Evolutionary conservation across 2,329 filamentous ascomycete species (phyloP).

Genomic region (Hypoxylon sp.): DNA sequence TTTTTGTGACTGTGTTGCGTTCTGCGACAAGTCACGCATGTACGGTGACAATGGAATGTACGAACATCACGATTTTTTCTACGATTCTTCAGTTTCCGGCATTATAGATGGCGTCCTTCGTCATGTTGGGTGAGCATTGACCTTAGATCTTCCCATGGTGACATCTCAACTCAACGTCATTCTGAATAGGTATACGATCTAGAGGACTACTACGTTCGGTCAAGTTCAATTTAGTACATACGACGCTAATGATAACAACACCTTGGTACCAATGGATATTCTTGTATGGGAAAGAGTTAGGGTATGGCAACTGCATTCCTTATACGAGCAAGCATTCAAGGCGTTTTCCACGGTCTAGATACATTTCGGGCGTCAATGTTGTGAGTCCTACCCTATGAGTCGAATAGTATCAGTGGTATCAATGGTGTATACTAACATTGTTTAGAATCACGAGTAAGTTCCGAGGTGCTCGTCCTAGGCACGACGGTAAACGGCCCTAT

Average conservation of each 20-base stretch:
- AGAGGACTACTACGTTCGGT: conserved; percentile 47
- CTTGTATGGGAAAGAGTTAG: conserved; percentile 36
- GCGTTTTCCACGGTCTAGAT: conserved; percentile 36
- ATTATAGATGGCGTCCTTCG: conserved; percentile 48
- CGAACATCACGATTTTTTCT: conserved; percentile 41
- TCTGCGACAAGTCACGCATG: conserved; percentile 33
- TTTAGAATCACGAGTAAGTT: conserved; percentile 37
- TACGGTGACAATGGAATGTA: conserved; percentile 41
- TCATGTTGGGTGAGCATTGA: conserved; percentile 43
- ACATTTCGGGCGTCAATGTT: conserved; percentile 26
- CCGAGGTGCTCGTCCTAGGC: conserved; percentile 53
- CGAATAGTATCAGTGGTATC: neutral
- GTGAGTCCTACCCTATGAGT: conserved; percentile 16
- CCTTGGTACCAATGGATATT: conserved; percentile 39
- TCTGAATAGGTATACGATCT: conserved; percentile 46
- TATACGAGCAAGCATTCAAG: conserved; percentile 40
- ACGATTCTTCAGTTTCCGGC: conserved; percentile 43
- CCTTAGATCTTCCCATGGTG: neutral
- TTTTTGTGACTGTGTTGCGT: conserved; percentile 28
- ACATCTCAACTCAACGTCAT: conserved; percentile 5
- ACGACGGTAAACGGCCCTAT: conserved; percentile 55
- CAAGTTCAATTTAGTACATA: conserved; percentile 44
- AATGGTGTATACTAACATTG: conserved; percentile 23
- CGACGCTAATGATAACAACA: conserved; percentile 46
- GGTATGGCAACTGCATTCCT: conserved; percentile 35